Evolutionary conservation across 768 basidiomycete species (phyloP).

Genomic region (Myochromella boudieri): DNA sequence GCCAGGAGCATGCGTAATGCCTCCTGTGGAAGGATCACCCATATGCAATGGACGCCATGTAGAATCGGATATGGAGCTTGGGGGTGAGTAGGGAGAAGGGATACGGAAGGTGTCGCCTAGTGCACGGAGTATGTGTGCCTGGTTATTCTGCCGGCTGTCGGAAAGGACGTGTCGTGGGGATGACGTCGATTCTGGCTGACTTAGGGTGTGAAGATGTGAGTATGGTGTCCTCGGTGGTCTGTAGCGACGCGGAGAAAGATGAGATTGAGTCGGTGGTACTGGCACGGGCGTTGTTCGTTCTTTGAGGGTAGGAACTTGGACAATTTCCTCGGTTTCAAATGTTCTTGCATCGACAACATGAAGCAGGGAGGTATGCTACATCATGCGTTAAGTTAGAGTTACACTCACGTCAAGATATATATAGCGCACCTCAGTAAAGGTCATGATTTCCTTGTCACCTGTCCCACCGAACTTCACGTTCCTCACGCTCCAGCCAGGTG

Average conservation of each 20-base stretch:
- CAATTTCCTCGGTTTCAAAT: conserved; percentile 73
- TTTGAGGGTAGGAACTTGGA: conserved; percentile 51
- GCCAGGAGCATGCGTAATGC: conserved; percentile 3
- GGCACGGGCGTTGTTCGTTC: conserved; percentile 12
- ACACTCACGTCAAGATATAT: background rate
- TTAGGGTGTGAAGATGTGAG: conserved; percentile 1
- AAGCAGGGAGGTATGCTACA: conserved; percentile 75
- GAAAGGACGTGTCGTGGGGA: conserved; percentile 1
- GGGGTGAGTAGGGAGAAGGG: conserved; percentile 38
- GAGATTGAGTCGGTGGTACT: conserved; percentile 4
- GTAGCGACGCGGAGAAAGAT: conserved; percentile 3
- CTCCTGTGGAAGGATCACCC: conserved; percentile 13
- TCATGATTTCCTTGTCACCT: conserved; percentile 77
- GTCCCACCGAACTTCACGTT: conserved; percentile 81
- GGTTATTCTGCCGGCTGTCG: conserved; percentile 5
- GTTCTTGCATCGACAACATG: conserved; percentile 88
- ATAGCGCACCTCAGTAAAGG: conserved; percentile 79
- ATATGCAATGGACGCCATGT: conserved; percentile 41
- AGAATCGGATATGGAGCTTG: conserved; percentile 42
- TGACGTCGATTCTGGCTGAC: background rate
- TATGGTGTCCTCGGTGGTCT: conserved; percentile 1
- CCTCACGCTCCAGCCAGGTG: conserved; percentile 82
- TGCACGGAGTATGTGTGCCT: conserved; percentile 44
- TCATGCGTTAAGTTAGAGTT: conserved; percentile 10
- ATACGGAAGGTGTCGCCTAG: conserved; percentile 63